Base-by-base conservation (phyloP, 768 basidiomycete species). In the Amanita polypyramis region DNA sequence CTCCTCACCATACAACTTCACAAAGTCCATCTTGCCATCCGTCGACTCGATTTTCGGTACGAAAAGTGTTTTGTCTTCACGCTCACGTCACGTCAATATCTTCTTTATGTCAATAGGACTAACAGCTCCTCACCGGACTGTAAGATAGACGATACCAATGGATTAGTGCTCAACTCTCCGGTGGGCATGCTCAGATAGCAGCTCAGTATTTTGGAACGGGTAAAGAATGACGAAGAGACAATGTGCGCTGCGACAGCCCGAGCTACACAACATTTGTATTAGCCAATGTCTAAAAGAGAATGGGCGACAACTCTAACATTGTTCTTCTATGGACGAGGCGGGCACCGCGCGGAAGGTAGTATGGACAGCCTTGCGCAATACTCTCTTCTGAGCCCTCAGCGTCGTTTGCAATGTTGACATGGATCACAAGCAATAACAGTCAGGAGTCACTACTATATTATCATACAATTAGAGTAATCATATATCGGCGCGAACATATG, bases 171-270 rank as follows among this genome's bases (percentile, higher is more conserved):
- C 20, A 80, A 68, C 55, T 90, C 87, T 3, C 73, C 82, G 1
- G 72, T 60, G 9, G 84, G 83, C 87, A 90, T 88, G 62, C 78
- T 88, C 35, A 90, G 68, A 60, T 83, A 90, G 61, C 87, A 90
- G 65, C 84, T 80, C 25, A 88, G 60, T 4, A 68, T 67, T 43
- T 62, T 70, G 43, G 70, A 72, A 33, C 56, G 56, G 30, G 69
- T 61, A 55, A 87, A 82, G 7, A 69, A 67, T 1, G 80, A 67
- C 14, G 79, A 61, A 0, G 71, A 58, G 15, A 80, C 54, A 23
- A 88, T 65, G 49, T 66, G 69, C 10, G 61, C 58, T 5, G 70
- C 61, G 44, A 86, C 71, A 25, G 65, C 68, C 48, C 59, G 62
- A 10, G 77, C 80, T 80, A 47, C 4, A 40, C 36, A 49, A 32